Conservation (phyloP, 2,329 filamentous ascomycete genomes). For the Diaporthe velutina region DNA sequence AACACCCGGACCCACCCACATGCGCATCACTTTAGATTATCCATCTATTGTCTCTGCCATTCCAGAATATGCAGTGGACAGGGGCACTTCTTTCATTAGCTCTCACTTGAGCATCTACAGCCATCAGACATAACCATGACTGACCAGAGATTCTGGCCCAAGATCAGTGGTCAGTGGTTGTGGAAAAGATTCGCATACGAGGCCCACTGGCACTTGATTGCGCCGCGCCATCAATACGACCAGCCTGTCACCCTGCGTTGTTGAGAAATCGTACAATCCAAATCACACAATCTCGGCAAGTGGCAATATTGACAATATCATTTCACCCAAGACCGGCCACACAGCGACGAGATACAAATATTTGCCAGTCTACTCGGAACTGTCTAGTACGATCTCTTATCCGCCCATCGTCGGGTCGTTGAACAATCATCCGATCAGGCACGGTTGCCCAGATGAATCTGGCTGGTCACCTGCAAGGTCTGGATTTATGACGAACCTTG, state of each 20-base stretch:
- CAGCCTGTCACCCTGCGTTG: neutral
- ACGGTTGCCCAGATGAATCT: neutral
- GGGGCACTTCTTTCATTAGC: neutral
- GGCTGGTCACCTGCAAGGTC: neutral
- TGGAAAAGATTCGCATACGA: constrained; percentile 3
- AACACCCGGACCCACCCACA: neutral
- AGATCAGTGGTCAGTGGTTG: neutral
- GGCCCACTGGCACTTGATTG: neutral
- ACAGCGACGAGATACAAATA: neutral
- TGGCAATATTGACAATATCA: neutral
- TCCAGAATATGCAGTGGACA: constrained; percentile 7
- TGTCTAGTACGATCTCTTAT: neutral
- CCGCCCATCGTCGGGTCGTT: neutral
- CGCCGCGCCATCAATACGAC: neutral
- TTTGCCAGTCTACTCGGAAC: neutral
- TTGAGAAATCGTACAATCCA: neutral
- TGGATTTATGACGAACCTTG: neutral
- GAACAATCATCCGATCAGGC: neutral
- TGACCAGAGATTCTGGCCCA: neutral
- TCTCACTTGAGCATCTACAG: neutral
- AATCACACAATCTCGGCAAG: constrained; percentile 19
- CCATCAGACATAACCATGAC: neutral
- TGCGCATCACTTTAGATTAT: constrained; percentile 11
- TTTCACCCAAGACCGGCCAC: neutral
- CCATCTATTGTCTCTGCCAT: neutral